Conservation (phyloP, 2,329 filamentous ascomycete species). For the Neopestalotiopsis sp. region DNA sequence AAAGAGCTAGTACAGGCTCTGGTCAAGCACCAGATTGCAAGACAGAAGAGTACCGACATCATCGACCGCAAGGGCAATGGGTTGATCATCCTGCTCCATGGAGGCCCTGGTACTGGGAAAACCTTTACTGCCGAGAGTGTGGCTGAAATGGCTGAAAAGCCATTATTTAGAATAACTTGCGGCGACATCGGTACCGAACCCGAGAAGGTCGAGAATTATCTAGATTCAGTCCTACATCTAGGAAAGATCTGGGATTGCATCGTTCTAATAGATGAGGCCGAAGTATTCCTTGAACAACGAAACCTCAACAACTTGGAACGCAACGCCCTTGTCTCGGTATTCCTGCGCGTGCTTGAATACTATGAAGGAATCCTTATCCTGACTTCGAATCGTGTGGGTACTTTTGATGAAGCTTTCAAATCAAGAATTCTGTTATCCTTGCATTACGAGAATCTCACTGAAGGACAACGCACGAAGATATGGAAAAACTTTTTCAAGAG, state of each 20-base stretch:
- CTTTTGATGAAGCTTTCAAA: conserved; percentile 31
- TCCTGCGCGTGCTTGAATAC: conserved; percentile 45
- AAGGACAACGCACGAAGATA: conserved; percentile 21
- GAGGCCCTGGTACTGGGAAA: conserved; percentile 29
- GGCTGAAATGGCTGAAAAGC: conserved; percentile 26
- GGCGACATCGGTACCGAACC: conserved; percentile 31
- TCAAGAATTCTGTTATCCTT: conserved; percentile 27
- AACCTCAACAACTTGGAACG: conserved; percentile 23
- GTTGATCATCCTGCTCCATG: conserved; percentile 27
- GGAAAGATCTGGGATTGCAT: conserved; percentile 31
- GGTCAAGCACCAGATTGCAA: conserved; percentile 22
- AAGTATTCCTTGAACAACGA: conserved; percentile 29
- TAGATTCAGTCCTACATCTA: conserved; percentile 23
- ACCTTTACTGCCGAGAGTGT: conserved; percentile 28
- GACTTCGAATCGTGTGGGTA: conserved; percentile 41
- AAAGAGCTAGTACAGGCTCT: conserved; percentile 29
- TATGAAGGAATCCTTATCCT: conserved; percentile 48
- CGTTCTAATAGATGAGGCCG: conserved; percentile 27
- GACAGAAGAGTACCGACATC: conserved; percentile 20
- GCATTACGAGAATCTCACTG: conserved; percentile 23
- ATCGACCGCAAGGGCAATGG: conserved; percentile 24
- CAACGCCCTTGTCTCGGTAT: conserved; percentile 32
- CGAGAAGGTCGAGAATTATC: conserved; percentile 26
- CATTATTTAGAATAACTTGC: conserved; percentile 27
- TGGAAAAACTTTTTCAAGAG: conserved; percentile 26